Base-by-base conservation (phyloP, 129 eudicot genomes). In the Scalesia atractyloides region DNA sequence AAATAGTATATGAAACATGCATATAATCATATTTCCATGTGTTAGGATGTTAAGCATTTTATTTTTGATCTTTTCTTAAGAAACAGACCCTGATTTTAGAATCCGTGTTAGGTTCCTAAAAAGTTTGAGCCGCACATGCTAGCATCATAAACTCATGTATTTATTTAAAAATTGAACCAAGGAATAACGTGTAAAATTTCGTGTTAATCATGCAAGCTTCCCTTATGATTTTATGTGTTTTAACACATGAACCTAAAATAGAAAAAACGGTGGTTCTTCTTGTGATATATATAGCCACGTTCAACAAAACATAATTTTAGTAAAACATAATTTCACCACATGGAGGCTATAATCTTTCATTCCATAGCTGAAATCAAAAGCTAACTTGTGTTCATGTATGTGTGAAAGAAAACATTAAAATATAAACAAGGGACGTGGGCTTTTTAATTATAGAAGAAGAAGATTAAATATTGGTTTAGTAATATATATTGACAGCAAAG, bases 351-450 rank as follows among this genome's bases (percentile, higher is more conserved):
- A 68, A 43, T 62, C 47, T 48, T 73, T 73, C 62, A 73, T 18
- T 41, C 56, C 58, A 65, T 65, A 2, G 22, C 59, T 26, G 26
- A 57, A 67, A 68, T 66, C 69, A 10, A 59, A 58, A 46, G 73
- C 56, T 57, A 39, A 22, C 24, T 54, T 54, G 12, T 16, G 61
- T 30, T 6, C 30, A 16, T 49, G 26, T 68, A 30, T 50, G 46
- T 49, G n/a, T 36, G 69, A 33, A 54, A 33, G 20, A 50, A 44
- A 41, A 46, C 20, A 48, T 33, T 53, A 50, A 77, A 41, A 77
- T 69, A 58, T 69, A 37, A 75, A 66, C 76, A 57, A 77, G 76
- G 72, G 76, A 61, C 26, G 43, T 70, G 61, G 56, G 72, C 66
- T 70, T 20, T 77, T 77, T 77, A 77, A 77, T 70, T 39, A 77